Percentiles rank a stretch among this genome's conserved stretches.
phyloP scores from a whole-genome alignment of 1,284 basidiomycete genomes.

The Heterobasidion occidentale region DNA sequence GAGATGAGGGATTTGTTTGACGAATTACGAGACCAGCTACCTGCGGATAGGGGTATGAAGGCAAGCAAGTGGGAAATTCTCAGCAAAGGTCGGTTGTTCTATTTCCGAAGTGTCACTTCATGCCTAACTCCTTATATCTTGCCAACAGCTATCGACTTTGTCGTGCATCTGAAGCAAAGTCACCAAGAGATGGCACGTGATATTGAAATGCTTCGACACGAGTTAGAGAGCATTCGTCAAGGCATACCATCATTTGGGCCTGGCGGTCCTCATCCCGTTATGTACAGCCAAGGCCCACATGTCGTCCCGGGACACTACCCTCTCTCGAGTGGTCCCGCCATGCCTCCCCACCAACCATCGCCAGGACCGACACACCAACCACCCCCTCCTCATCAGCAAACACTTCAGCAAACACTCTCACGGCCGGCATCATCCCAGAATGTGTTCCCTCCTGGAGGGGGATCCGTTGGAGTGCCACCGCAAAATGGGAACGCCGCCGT shows the following conservation, averaged over 20 bases:
- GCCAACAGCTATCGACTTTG: slow-evolving; percentile 78
- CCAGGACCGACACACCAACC: slow-evolving; percentile 25
- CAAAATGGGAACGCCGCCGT: slow-evolving; percentile 26
- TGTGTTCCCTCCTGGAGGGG: slow-evolving; percentile 31
- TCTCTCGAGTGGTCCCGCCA: slow-evolving; percentile 19
- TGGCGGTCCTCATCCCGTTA: slow-evolving; percentile 40
- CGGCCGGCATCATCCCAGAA: slow-evolving; percentile 41
- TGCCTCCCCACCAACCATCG: slow-evolving; percentile 32
- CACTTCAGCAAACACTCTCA: slow-evolving; percentile 19
- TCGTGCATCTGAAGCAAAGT: slow-evolving; percentile 65
- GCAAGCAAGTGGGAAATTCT: slow-evolving; percentile 97
- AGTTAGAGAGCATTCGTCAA: slow-evolving; percentile 59
- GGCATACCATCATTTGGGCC: slow-evolving; percentile 45
- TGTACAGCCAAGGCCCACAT: slow-evolving; percentile 40
- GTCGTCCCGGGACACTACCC: slow-evolving; percentile 20
- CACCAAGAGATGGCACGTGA: slow-evolving; percentile 73
- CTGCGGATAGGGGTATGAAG: slow-evolving; percentile 88
- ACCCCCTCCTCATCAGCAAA: slow-evolving; percentile 25
- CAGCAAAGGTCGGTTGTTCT: slow-evolving; percentile 65
- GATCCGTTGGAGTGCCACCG: slow-evolving; percentile 19
- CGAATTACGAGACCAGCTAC: slow-evolving; percentile 84
- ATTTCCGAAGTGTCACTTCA: slow-evolving; percentile 3
- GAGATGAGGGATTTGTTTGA: slow-evolving; percentile 98
- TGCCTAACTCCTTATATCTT: slow-evolving; percentile 1
- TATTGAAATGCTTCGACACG: slow-evolving; percentile 70